Percentiles rank a stretch among this genome's conserved stretches.
phyloP scores from a whole-genome alignment of 2,329 filamentous ascomycete species.

The Amesomyces nigricolor region DNA sequence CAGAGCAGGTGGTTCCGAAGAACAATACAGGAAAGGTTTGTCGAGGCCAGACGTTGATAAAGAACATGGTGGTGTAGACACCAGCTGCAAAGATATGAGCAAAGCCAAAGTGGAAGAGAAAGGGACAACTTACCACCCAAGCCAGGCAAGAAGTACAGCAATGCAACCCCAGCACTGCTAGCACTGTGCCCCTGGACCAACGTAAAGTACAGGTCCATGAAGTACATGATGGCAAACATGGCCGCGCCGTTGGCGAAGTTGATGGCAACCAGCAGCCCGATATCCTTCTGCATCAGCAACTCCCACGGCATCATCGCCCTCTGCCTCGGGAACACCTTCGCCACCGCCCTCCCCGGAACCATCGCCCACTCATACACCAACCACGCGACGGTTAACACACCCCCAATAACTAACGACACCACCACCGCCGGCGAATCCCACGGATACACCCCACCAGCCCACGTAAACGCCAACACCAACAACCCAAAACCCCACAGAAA shows the following conservation, averaged over 20 bases:
- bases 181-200: slow-evolving; percentile 49
- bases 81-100: slow-evolving; percentile 36
- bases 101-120: background rate
- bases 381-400: slow-evolving; percentile 37
- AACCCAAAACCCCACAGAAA: slow-evolving; percentile 52
- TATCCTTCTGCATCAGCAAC: slow-evolving; percentile 52
- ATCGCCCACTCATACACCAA: slow-evolving; percentile 51
- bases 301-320: slow-evolving; percentile 59
- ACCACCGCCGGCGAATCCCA: slow-evolving; percentile 48
- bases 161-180: slow-evolving; percentile 47
- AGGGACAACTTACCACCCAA: slow-evolving; percentile 43
- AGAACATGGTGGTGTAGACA: slow-evolving; percentile 50
- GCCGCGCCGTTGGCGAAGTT: slow-evolving; percentile 55
- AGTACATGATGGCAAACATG: slow-evolving; percentile 55
- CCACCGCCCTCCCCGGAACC: slow-evolving; percentile 42
- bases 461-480: slow-evolving; percentile 49
- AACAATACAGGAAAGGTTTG: slow-evolving; percentile 57
- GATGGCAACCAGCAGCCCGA: slow-evolving; percentile 55
- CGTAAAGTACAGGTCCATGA: slow-evolving; percentile 63
- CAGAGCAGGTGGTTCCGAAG: slow-evolving; percentile 50
- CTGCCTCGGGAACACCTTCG: slow-evolving; percentile 47
- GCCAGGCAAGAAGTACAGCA: slow-evolving; percentile 61
- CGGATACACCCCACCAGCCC: slow-evolving; percentile 49
- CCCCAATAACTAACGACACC: slow-evolving; percentile 43
- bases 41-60: slow-evolving; percentile 56